Evolutionary conservation across 352 stramenopile species (phyloP), one percentile per base, ranked within the genome.

Genomic region (Phytophthora foliorum): DNA sequence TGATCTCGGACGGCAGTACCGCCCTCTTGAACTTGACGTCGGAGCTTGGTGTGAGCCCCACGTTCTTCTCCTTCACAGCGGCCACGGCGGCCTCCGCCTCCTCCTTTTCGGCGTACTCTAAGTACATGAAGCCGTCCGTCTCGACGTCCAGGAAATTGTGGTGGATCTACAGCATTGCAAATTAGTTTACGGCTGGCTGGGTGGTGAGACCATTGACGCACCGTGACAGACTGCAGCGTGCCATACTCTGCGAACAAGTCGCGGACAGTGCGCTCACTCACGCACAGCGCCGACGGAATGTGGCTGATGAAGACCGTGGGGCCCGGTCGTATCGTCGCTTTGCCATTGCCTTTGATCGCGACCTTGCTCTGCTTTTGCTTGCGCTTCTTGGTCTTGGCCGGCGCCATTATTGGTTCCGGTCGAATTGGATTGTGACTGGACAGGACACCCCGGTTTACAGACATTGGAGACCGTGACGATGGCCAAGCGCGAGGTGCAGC

Each of bases 141-240:
- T 77, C 72, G 69, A 83, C 86, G 54, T 89, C 82, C 21, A 88
- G 50, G 32, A 84, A 86, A 36, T 94, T 84, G 65, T 92, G 84
- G 38, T 91, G 81, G 42, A 92, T 80, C 84, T 92, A 49, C 21
- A 27, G 6, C 42, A 49, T 29, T 8, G 19, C 21, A 4, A n/a
- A 27, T 49, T 29, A 49, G 21, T 49, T 49, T 4, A 45, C n/a
- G 6, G 17, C 0, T 13, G 19, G 22, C 14, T 48, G 41, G n/a
- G 27, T 48, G 42, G 42, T 29, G 42, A 49, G 42, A 29, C 42
- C 3, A 36, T 21, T 42, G 10, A 75, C 61, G 61, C 54, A 92
- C 86, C 57, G 71, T 74, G 49, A 91, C 60, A 29, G 78, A 71
- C 17, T 74, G 54, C 53, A 94, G 77, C 27, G 72, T 63, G 27